Base-by-base conservation (phyloP, 2,329 filamentous ascomycete species). In the Diaporthe amygdali region DNA sequence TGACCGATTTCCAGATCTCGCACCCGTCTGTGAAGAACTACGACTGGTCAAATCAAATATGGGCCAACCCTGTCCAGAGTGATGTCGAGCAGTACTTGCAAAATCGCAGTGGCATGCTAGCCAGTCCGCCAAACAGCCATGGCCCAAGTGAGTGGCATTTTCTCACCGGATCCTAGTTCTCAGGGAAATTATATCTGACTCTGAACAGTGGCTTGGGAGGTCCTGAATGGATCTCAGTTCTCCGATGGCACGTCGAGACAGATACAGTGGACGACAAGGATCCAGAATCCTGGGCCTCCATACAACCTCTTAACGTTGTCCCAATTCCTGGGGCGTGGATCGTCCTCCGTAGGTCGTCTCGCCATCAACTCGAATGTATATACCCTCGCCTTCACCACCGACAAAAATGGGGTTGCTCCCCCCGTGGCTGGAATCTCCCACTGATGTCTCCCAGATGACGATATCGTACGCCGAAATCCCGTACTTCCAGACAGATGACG, bases 1-100 rank as follows among this genome's bases (percentile, higher is more conserved):
- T 68, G 27, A 68, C 66, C 20, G 51, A 47, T 10, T 47, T 68
- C n/a, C 51, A 68, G 30, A 68, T 68, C 20, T 25, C 51, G 15
- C 51, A 59, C 27, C 30, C 51, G 20, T 41, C 37, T 22, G 39
- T 68, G 27, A 32, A 56, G 66, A 39, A 30, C 20, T 49, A 68
- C 20, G 52, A 68, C 51, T 68, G 56, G 56, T 44, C 51, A 14
- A 34, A 47, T 34, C 37, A 55, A 12, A 47, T 68, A 32, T 52
- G 25, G 66, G n/a, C 15, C 27, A 56, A n/a, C 27, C 46, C 66
- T 34, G 46, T 54, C 14, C 66, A 44, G 47, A 67, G 22, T 32
- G 32, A 39, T 46, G 39, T 67, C 22, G 17, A 59, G 55, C 37
- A 59, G 34, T 59, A 59, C n/a, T 4, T 59, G 15, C 37, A 44